Conservation (phyloP, 2,329 filamentous ascomycete genomes). For the Corinectria fuckeliana region DNA sequence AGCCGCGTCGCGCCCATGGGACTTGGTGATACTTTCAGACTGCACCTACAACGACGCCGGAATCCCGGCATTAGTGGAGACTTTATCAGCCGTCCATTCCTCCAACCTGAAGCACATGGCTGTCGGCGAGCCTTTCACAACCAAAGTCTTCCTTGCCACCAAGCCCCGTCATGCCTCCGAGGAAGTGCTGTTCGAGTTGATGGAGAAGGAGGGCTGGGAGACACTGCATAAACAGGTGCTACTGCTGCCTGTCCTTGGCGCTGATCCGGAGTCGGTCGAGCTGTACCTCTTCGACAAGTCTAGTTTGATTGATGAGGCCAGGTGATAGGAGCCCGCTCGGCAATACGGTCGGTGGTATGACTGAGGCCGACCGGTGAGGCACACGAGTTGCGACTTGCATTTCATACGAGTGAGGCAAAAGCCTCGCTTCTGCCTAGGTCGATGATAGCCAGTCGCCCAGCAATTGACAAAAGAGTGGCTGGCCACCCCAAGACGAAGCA, state of each 20-base stretch:
- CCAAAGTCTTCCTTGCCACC: slow-evolving; percentile 60
- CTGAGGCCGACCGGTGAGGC: slow-evolving; percentile 10
- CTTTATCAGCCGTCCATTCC: slow-evolving; percentile 56
- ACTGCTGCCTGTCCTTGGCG: slow-evolving; percentile 54
- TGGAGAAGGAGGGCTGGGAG: slow-evolving; percentile 54
- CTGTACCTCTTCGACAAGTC: slow-evolving; percentile 58
- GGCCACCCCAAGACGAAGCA: slow-evolving; percentile 8
- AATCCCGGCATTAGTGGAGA: slow-evolving; percentile 59
- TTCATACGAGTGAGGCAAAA: slow-evolving; percentile 14
- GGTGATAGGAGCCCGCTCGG: slow-evolving; percentile 16
- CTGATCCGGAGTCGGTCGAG: slow-evolving; percentile 55
- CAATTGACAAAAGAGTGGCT: slow-evolving; percentile 18
- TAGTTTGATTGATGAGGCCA: slow-evolving; percentile 31
- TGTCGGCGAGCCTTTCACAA: slow-evolving; percentile 34
- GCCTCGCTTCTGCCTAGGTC: background rate
- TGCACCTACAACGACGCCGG: slow-evolving; percentile 68
- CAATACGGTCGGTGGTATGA: slow-evolving; percentile 6
- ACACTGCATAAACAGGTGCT: slow-evolving; percentile 50
- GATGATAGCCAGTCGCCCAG: slow-evolving; percentile 28
- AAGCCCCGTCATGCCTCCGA: slow-evolving; percentile 64
- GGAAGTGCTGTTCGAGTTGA: slow-evolving; percentile 53
- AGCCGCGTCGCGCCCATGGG: slow-evolving; percentile 52
- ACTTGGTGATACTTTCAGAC: slow-evolving; percentile 63
- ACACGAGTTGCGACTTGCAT: slow-evolving; percentile 2
- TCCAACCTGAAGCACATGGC: slow-evolving; percentile 39